Conservation (phyloP, 768 basidiomycete genomes). For the Lenzites betulinus region DNA sequence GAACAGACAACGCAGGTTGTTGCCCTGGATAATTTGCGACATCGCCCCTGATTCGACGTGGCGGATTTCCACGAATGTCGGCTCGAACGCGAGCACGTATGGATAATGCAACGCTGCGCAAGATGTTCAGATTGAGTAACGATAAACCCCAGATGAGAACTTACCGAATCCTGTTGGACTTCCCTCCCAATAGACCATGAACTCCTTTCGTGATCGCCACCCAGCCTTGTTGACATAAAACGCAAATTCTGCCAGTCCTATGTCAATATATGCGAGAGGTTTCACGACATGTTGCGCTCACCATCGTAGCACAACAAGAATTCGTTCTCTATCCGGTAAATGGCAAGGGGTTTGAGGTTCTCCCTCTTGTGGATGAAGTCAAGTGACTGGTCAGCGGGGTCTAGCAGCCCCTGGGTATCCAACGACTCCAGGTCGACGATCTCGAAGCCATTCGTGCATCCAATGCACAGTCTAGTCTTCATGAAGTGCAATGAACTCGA, state of each 20-base stretch:
- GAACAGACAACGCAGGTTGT: conserved; percentile 87
- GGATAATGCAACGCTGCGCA: conserved; percentile 90
- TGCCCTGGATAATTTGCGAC: conserved; percentile 94
- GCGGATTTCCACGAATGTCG: conserved; percentile 94
- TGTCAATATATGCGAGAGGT: neutral
- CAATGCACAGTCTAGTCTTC: conserved; percentile 96
- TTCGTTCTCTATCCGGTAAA: conserved; percentile 95
- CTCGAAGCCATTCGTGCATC: conserved; percentile 96
- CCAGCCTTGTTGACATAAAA: conserved; percentile 99
- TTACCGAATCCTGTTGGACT: conserved; percentile 90
- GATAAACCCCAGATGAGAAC: conserved; percentile 31
- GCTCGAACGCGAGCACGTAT: conserved; percentile 95
- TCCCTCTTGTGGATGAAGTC: conserved; percentile 93
- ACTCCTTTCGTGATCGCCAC: conserved; percentile 84
- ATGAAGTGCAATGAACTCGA: conserved; percentile 96
- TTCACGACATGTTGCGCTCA: conserved; percentile 37
- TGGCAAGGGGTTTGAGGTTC: conserved; percentile 85
- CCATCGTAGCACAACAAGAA: conserved; percentile 98
- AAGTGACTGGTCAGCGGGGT: conserved; percentile 86
- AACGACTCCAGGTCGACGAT: conserved; percentile 97
- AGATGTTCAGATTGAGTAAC: neutral
- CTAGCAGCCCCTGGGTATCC: conserved; percentile 94
- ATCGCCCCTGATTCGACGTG: conserved; percentile 92
- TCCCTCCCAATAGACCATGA: conserved; percentile 98
- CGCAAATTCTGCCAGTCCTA: conserved; percentile 76